phyloP scores from a whole-genome alignment of 2,329 filamentous ascomycete genomes.

The Didymella pomorum region DNA sequence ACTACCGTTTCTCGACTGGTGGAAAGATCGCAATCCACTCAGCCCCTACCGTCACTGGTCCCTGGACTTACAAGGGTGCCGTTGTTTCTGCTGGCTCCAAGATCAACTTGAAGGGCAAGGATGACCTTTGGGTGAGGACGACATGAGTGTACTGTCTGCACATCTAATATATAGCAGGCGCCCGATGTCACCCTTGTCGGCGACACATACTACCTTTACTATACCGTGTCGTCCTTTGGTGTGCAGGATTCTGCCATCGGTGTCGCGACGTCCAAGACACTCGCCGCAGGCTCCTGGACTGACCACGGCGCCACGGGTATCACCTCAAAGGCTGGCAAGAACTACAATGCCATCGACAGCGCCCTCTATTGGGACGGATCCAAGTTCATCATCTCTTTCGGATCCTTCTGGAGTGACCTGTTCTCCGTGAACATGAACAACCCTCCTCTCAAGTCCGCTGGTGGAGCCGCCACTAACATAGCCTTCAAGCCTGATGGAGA shows the following conservation, averaged over 20 bases:
- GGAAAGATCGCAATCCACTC: conserved; percentile 59
- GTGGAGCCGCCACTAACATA: conserved; percentile 57
- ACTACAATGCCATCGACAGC: conserved; percentile 63
- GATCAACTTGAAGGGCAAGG: conserved; percentile 56
- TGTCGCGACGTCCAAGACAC: conserved; percentile 58
- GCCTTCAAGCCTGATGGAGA: conserved; percentile 61
- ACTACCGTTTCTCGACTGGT: conserved; percentile 63
- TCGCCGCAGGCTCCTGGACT: conserved; percentile 62
- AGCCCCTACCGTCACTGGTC: conserved; percentile 57
- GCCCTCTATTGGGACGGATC: conserved; percentile 54
- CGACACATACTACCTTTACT: conserved; percentile 70
- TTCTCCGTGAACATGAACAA: conserved; percentile 64
- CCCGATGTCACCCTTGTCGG: conserved; percentile 69
- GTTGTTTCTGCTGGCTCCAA: conserved; percentile 57
- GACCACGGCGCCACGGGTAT: conserved; percentile 66
- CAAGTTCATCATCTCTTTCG: conserved; percentile 66
- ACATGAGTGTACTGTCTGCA: not conserved
- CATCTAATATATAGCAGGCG: conserved; percentile 56
- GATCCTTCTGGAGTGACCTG: conserved; percentile 73
- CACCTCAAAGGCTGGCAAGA: conserved; percentile 46
- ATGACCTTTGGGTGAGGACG: conserved; percentile 59
- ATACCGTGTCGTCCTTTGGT: conserved; percentile 70
- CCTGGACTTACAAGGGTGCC: conserved; percentile 60
- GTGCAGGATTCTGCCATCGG: conserved; percentile 70
- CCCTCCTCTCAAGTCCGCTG: conserved; percentile 43